phyloP scores from a whole-genome alignment of 805 yeast species.

The Starmerella sp. region DNA sequence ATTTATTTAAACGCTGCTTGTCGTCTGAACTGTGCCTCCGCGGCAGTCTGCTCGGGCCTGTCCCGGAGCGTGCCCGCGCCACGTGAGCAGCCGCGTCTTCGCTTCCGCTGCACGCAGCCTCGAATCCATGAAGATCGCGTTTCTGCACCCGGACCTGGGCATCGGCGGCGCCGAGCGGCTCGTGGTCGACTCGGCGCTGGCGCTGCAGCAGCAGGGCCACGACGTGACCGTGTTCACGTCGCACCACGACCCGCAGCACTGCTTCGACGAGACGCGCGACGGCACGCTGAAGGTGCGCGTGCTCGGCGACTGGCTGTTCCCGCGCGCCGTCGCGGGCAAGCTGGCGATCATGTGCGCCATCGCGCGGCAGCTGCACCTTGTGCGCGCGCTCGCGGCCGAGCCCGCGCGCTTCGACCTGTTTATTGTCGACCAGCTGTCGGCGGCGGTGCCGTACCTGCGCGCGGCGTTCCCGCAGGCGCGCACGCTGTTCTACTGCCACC shows the following conservation, averaged over 20 bases:
- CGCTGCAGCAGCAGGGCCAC: conserved; percentile 58
- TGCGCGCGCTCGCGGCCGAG: conserved; percentile 35
- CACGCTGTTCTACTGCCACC: conserved; percentile 84
- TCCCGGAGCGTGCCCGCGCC: background rate
- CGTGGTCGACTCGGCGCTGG: conserved; percentile 92
- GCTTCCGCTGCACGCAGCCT: background rate
- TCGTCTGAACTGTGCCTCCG: too few relatives aligned
- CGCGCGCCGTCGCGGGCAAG: conserved; percentile 53
- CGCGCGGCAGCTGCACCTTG: conserved; percentile 65
- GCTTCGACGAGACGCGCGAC: conserved; percentile 76
- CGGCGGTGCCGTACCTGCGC: conserved; percentile 64
- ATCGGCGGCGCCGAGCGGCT: conserved; percentile 96
- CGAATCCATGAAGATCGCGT: conserved; percentile 49
- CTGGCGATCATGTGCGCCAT: conserved; percentile 76
- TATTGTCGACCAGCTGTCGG: conserved; percentile 79
- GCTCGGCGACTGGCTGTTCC: conserved; percentile 67
- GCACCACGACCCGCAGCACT: conserved; percentile 75
- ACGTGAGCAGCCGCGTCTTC: background rate
- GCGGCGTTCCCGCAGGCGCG: conserved; percentile 30
- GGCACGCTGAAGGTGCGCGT: conserved; percentile 53
- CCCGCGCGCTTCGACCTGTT: conserved; percentile 48
- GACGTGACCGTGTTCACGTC: conserved; percentile 68
- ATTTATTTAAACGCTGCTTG: too few relatives aligned
- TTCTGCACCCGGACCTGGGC: conserved; percentile 91
- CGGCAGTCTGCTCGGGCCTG: too few relatives aligned